A percentile compares a stretch with the other conserved stretches of the same genome.
Conservation (phyloP, 352 stramenopile genomes). For the Phytophthora rubi region DNA sequence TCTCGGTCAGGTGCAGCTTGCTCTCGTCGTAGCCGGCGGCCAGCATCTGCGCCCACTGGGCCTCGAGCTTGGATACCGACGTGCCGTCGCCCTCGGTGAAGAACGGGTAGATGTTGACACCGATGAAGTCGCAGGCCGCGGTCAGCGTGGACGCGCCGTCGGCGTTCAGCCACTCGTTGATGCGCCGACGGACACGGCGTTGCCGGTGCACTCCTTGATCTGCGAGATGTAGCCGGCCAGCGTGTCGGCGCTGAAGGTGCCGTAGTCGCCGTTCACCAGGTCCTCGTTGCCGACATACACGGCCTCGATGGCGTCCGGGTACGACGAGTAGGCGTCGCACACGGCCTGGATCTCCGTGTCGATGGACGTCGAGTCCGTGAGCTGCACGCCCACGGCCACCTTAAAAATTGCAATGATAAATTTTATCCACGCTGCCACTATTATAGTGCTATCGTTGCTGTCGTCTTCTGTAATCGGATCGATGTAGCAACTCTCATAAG, state of each 20-base stretch:
- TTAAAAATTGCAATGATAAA: slow-evolving; percentile 9
- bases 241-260: slow-evolving; percentile 36
- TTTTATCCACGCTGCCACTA: too few relatives aligned
- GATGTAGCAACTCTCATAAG: too few relatives aligned
- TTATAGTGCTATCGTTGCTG: too few relatives aligned
- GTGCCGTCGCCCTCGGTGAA: slow-evolving; percentile 45
- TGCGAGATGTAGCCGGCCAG: slow-evolving; percentile 57
- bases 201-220: slow-evolving; percentile 52
- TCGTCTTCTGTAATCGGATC: too few relatives aligned
- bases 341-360: slow-evolving; percentile 62
- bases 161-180: slow-evolving; percentile 64
- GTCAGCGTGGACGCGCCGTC: slow-evolving; percentile 40
- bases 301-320: slow-evolving; percentile 51
- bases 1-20: slow-evolving; percentile 58
- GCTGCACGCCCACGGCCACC: slow-evolving; percentile 70
- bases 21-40: slow-evolving; percentile 43
- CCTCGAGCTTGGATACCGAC: slow-evolving; percentile 57
- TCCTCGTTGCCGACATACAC: slow-evolving; percentile 84
- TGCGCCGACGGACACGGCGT: slow-evolving; percentile 58
- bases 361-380: slow-evolving; percentile 49
- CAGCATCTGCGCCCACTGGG: slow-evolving; percentile 50
- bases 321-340: slow-evolving; percentile 49
- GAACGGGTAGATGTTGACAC: slow-evolving; percentile 58
- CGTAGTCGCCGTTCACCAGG: slow-evolving; percentile 57
- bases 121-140: slow-evolving; percentile 33